Base-by-base conservation (phyloP, 2,329 filamentous ascomycete species). In the Amphichorda felina region DNA sequence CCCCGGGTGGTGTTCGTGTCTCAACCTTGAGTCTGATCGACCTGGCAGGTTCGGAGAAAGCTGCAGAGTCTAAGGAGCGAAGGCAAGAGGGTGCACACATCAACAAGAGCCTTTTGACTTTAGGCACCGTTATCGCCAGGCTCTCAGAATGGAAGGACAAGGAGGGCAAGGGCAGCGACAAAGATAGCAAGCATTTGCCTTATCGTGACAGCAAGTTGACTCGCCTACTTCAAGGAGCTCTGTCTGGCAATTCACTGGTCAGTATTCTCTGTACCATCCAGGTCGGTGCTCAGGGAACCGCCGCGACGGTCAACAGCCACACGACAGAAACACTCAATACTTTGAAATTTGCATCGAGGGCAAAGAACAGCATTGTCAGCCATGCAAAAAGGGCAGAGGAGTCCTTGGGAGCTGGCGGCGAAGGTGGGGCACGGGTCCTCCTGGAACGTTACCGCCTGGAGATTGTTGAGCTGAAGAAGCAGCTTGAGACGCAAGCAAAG, bases 131-230 rank as follows among this genome's bases (percentile, higher is more conserved):
- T 49, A 95, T 98, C 53, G 83, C 85, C 9, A 82, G 83, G 43
- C 67, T 98, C n/a, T 93, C 89, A 2, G 85, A 86, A 37, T 76
- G 81, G 50, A 94, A 93, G 52, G 84, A 94, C 29, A 89, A 87
- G 56, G 72, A 82, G 38, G 73, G 71, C 35, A 83, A 81, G 51
- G 64, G 69, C 5, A 68, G 61, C 13, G 86, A 93, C 48, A 88
- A 87, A 51, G 84, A 94, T 45, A 81, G 75, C 34, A 94, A 94
- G 55, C 91, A 98, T 68, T 59, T 98, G 43, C 91, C 91, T 3
- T 98, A 96, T 58, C 75, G 91, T 55, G 91, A 98, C 63, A 96
- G 88, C 70, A 98, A 98, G 58, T 75, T 98, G 47, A 98, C 91
- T 9, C 74, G 91, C 48, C 65, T 98, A 41, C 67, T 98, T 26